Conservation (phyloP, 208 protist species). For the Naegleria fowleri region DNA sequence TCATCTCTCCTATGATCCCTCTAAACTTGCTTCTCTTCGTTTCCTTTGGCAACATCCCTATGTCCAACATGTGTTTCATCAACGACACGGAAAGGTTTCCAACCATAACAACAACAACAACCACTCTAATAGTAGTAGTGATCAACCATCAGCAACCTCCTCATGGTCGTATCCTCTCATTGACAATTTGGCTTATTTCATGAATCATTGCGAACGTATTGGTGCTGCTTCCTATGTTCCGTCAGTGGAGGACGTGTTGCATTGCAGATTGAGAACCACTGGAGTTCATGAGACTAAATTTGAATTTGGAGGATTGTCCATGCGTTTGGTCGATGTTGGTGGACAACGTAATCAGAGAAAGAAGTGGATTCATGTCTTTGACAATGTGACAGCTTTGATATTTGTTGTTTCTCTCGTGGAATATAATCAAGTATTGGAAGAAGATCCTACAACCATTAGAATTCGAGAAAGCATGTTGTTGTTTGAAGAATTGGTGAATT, state of each 20-base stretch:
- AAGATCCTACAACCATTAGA: constrained; percentile 26
- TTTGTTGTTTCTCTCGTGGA: constrained; percentile 1
- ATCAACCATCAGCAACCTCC: no score
- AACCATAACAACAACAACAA: no score
- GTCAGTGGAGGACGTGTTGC: constrained; percentile 28
- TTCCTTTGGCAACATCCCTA: not conserved
- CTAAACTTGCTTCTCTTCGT: not conserved
- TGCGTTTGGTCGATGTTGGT: constrained; percentile 41
- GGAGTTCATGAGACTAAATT: constrained; percentile 36
- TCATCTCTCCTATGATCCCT: not conserved
- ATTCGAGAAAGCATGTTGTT: constrained; percentile 17
- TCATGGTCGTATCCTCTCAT: not conserved
- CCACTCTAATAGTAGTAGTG: no score
- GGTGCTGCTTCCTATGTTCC: not conserved
- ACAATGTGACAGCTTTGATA: constrained; percentile 33
- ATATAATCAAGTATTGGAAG: constrained; percentile 30
- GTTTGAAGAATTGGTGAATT: constrained; percentile 18
- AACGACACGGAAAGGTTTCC: not conserved
- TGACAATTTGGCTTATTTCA: constrained; percentile 19
- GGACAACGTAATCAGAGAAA: constrained; percentile 38
- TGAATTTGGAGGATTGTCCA: constrained; percentile 6
- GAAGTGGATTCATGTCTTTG: constrained; percentile 40
- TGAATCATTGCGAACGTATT: constrained; percentile 29
- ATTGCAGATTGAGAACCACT: constrained; percentile 29
- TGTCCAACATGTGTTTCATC: not conserved